phyloP scores from a whole-genome alignment of 2,329 filamentous ascomycete genomes.

The Colletotrichum spinosum region DNA sequence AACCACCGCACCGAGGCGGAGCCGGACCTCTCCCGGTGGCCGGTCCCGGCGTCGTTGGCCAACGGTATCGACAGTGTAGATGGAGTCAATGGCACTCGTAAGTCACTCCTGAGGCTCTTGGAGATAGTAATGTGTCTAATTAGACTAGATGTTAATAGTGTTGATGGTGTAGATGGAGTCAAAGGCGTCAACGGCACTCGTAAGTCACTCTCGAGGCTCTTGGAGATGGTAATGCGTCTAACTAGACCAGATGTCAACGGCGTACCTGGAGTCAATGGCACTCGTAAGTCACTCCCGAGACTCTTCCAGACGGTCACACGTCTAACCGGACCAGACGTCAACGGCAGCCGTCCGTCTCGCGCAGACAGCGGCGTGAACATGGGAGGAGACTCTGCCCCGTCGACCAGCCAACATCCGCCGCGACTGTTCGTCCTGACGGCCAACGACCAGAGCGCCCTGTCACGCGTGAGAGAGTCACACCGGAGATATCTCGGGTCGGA shows the following conservation, averaged over 20 bases:
- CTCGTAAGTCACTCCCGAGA: not conserved
- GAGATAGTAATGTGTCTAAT: not conserved
- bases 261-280: not conserved
- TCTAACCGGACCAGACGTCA: slow-evolving; percentile 10
- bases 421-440: slow-evolving; percentile 56
- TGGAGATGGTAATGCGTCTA: not conserved
- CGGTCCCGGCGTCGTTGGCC: too few species aligned
- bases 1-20: slow-evolving; percentile 26
- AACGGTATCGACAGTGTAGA: too few species aligned
- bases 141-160: not conserved
- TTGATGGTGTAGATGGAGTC: not conserved
- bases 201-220: not conserved
- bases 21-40: not conserved
- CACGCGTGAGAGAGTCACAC: slow-evolving; percentile 49
- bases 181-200: not conserved
- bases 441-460: slow-evolving; percentile 54
- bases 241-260: too few species aligned
- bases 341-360: slow-evolving; percentile 4
- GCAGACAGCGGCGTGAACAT: slow-evolving; percentile 30
- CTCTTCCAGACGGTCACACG: not conserved
- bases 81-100: not conserved
- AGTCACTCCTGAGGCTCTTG: not conserved
- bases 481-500: slow-evolving; percentile 33
- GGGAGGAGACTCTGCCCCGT: not conserved
- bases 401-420: slow-evolving; percentile 33